Evolutionary conservation across 371 early-diverging fungal genomes (phyloP).

Genomic region (Sporodiniella umbellata): DNA sequence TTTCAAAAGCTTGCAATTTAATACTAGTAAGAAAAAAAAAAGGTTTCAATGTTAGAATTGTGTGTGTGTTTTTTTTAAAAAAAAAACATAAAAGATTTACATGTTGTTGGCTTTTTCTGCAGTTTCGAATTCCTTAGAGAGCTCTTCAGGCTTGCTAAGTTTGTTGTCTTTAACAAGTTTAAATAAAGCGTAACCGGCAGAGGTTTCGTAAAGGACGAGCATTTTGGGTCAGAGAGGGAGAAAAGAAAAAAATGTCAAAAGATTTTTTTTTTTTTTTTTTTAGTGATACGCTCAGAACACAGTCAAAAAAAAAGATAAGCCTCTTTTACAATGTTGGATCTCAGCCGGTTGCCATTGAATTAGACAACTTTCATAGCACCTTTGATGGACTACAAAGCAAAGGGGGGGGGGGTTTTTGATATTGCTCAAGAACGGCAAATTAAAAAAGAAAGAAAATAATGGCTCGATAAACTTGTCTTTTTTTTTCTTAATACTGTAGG

Average conservation of each 20-base stretch:
- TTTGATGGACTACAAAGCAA: no score
- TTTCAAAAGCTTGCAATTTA: slow-evolving; percentile 92
- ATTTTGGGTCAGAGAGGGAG: slow-evolving; percentile 33
- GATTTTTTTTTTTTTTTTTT: slow-evolving; percentile 2
- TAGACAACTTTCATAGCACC: no score
- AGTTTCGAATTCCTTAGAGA: slow-evolving; percentile 76
- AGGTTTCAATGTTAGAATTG: background rate
- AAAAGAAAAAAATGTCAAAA: slow-evolving; percentile 8
- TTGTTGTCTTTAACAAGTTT: slow-evolving; percentile 81
- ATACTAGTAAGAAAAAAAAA: slow-evolving; percentile 48
- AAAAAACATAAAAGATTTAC: no score
- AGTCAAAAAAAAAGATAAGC: background rate
- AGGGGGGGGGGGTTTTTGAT: no score
- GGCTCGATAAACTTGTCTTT: no score
- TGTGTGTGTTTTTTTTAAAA: background rate
- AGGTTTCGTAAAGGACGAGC: slow-evolving; percentile 85
- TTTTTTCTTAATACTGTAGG: no score
- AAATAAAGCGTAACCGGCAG: slow-evolving; percentile 89
- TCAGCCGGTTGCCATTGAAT: no score
- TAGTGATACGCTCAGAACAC: background rate
- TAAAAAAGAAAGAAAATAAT: no score
- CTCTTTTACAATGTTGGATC: background rate
- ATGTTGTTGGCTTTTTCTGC: slow-evolving; percentile 77
- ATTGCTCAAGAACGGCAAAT: no score
- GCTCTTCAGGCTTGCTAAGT: slow-evolving; percentile 69